A percentile compares a stretch with the other conserved stretches of the same genome.
These are phyloP conservation scores for Tephrocybe rancida DNA, from an alignment of 768 basidiomycete species.

Conservation along the genomic window DNA sequence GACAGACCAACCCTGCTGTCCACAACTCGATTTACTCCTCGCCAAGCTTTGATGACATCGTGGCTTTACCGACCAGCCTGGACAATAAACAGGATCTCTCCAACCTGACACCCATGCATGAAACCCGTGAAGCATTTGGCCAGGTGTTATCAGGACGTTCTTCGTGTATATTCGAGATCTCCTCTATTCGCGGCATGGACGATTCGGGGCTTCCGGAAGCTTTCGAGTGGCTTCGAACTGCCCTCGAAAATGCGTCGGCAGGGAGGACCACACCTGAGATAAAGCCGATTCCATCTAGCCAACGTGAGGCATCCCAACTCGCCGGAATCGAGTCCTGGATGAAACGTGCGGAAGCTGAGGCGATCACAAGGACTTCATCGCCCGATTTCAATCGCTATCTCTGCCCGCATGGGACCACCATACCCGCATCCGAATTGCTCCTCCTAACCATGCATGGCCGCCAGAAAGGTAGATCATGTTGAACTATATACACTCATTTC, in stretches of 20 bases:
- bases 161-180: constrained; percentile 28
- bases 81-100: constrained; percentile 68
- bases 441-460: constrained; percentile 41
- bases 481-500: background rate
- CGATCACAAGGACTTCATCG: constrained; percentile 32
- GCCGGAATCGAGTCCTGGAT: constrained; percentile 39
- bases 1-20: constrained; percentile 20
- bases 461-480: constrained; percentile 34
- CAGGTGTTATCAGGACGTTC: constrained; percentile 29
- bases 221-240: no score
- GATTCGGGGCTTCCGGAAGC: no score
- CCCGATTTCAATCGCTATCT: constrained; percentile 31
- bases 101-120: constrained; percentile 47
- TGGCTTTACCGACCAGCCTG: constrained; percentile 29
- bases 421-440: constrained; percentile 45
- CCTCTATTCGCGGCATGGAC: constrained; percentile 12
- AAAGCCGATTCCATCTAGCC: constrained; percentile 9
- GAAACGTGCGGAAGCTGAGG: constrained; percentile 28
- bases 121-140: constrained; percentile 40
- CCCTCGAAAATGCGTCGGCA: no score
- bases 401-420: constrained; percentile 51
- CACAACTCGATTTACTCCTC: constrained; percentile 33
- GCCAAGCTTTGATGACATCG: constrained; percentile 6
- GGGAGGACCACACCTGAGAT: no score
- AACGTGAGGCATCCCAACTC: constrained; percentile 23